Evolutionary conservation across 768 basidiomycete species (phyloP).

Genomic region (Gymnopilus junonius): DNA sequence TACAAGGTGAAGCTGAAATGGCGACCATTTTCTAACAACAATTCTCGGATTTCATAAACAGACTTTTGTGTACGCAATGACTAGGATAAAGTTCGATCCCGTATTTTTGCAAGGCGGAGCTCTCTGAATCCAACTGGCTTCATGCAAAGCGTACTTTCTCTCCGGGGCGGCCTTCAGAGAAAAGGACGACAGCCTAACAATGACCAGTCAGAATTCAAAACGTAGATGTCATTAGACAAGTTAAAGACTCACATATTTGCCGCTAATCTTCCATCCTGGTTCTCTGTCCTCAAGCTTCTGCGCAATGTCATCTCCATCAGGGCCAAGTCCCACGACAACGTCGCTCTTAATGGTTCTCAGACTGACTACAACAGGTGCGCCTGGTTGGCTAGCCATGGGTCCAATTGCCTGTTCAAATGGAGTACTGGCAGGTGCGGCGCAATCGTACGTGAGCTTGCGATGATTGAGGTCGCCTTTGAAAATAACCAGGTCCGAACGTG

Average conservation of each 20-base stretch:
- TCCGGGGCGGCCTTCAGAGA: conserved; percentile 88
- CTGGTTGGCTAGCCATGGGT: conserved; percentile 86
- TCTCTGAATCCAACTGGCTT: background rate
- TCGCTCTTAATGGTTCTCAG: conserved; percentile 95
- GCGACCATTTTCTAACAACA: background rate
- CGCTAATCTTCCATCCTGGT: conserved; percentile 96
- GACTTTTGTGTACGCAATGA: background rate
- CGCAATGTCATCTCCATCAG: conserved; percentile 68
- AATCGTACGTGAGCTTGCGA: conserved; percentile 88
- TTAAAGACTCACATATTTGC: conserved; percentile 81
- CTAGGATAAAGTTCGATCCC: background rate
- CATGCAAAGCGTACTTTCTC: conserved; percentile 81
- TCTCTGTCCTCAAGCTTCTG: conserved; percentile 84
- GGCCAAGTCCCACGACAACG: conserved; percentile 86
- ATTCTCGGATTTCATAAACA: background rate
- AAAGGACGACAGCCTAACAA: conserved; percentile 78
- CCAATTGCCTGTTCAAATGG: conserved; percentile 92
- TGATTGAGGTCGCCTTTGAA: conserved; percentile 98
- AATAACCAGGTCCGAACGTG: conserved; percentile 85
- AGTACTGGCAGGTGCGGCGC: conserved; percentile 83
- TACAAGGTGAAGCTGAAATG: background rate
- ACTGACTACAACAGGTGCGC: conserved; percentile 86
- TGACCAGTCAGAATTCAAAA: conserved; percentile 2
- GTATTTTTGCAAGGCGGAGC: background rate
- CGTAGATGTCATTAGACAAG: background rate